These are phyloP conservation scores for Xylariales sp. DNA, from an alignment of 2,329 filamentous ascomycete genomes.

Conservation along the genomic window DNA sequence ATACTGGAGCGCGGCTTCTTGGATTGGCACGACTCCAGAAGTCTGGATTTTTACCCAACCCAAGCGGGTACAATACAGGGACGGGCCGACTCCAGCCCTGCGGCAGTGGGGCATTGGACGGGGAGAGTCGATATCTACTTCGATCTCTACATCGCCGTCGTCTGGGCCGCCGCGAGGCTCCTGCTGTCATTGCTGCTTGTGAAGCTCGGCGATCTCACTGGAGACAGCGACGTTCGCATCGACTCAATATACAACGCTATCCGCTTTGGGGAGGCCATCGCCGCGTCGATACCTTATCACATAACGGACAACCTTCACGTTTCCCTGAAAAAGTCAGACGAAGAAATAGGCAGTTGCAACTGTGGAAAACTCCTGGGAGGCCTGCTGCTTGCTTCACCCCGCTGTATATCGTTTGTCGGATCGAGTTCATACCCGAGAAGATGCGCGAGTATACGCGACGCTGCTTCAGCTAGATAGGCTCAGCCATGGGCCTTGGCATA, in stretches of 20 bases:
- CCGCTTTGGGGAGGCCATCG: conserved; percentile 11
- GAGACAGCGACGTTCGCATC: not conserved
- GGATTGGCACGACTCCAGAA: conserved; percentile 11
- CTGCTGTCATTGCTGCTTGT: conserved; percentile 4
- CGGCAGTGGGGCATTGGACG: conserved; percentile 9
- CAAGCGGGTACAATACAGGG: conserved; percentile 2
- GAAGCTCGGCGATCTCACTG: not conserved
- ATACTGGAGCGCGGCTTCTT: not conserved
- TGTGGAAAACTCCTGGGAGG: conserved; percentile 16
- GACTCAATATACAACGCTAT: not conserved
- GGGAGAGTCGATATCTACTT: conserved; percentile 11
- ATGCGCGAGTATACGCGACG: conserved; percentile 11
- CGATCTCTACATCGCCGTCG: conserved; percentile 10
- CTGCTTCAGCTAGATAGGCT: conserved; percentile 19
- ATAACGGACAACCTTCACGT: conserved; percentile 13
- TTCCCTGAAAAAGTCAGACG: conserved; percentile 9
- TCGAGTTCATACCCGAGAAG: conserved; percentile 10
- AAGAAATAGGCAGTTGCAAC: conserved; percentile 1
- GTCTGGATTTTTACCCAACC: conserved; percentile 10
- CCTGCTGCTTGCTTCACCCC: conserved; percentile 19
- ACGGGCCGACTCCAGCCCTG: not conserved
- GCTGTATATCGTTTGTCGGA: conserved; percentile 10
- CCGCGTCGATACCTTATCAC: conserved; percentile 18
- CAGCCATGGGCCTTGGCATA: conserved; percentile 20
- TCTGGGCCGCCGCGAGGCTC: conserved; percentile 10